These are phyloP conservation scores for Fragaria iinumae DNA, from an alignment of 306 rosid genomes.

Conservation along the genomic window DNA sequence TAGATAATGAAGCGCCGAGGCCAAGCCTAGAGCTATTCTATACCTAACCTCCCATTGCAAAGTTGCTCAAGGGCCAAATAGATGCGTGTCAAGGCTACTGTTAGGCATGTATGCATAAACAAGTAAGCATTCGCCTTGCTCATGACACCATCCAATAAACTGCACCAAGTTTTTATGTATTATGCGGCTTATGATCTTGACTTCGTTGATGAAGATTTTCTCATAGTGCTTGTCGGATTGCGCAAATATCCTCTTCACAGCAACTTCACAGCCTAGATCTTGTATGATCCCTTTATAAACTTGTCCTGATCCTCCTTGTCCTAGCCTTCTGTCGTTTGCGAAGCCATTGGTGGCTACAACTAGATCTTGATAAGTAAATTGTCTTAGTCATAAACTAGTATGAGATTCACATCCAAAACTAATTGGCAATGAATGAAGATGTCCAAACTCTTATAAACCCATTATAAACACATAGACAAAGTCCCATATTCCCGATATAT, in stretches of 20 bases:
- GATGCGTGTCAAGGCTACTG: constrained; percentile 2
- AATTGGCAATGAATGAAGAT: too few species aligned
- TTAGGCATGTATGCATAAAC: constrained; percentile 32
- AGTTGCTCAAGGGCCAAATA: not conserved
- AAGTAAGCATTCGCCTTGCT: constrained; percentile 36
- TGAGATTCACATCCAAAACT: too few species aligned
- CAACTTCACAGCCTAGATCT: not conserved
- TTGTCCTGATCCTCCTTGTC: not conserved
- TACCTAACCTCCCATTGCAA: constrained; percentile 3
- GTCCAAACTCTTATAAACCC: too few species aligned
- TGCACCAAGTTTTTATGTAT: constrained; percentile 5
- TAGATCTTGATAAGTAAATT: too few species aligned
- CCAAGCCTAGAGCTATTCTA: constrained; percentile 11
- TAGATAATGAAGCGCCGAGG: constrained; percentile 22
- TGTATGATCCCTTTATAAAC: not conserved
- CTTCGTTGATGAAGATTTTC: not conserved
- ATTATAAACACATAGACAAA: too few species aligned
- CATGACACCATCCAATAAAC: constrained; percentile 2
- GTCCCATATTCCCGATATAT: too few species aligned
- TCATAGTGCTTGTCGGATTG: not conserved
- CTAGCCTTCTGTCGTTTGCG: too few species aligned
- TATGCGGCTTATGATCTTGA: constrained; percentile 14
- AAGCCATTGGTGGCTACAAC: too few species aligned
- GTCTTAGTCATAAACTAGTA: too few species aligned
- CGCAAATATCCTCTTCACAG: not conserved